Evolutionary conservation across 208 protist species (phyloP), one percentile per base, ranked within the genome.

Genomic region (Trypanosoma lewisi): DNA sequence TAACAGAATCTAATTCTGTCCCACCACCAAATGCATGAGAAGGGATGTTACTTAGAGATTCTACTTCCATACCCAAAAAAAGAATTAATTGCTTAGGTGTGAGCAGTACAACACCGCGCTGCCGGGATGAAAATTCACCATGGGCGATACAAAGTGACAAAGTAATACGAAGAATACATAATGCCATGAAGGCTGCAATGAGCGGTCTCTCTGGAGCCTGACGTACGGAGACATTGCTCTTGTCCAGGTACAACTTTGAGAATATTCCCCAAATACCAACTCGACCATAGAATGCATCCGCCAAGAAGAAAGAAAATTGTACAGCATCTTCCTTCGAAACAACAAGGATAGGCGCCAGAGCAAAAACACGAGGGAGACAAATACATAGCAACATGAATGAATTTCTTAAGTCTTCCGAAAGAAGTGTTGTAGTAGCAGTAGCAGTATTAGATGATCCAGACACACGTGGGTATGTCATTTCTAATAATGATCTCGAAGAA

Each of bases 21-120:
- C n/a, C 30, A 25, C 8, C 54, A 1, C 21, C 16, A 17, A 1
- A 16, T 17, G 14, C 34, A 21, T 66, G 30, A 4, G 56, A 25
- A 34, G 67, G 30, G 12, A 70, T 54, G 9, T 39, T 9, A 30
- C 37, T 31, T 19, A 77, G n/a, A 7, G 53, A 39, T 27, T 59
- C 56, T 34, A 42, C 27, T 5, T 27, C n/a, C 21, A 77, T 63
- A n/a, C 59, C 60, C 30, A 77, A 28, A 49, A 77, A 31, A 55
- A 72, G 52, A n/a, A n/a, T 56, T 21, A 77, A 48, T 14, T 77
- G 64, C 21, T 49, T 67, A 21, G 48, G 44, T 16, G 52, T 65
- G 4, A 70, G 34, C 23, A 63, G 17, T 7, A 9, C 12, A 47
- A 34, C 27, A 31, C 48, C 55, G 6, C 39, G 39, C 12, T 51